A percentile compares a stretch with the other conserved stretches of the same genome.
These are phyloP conservation scores for Fraxinus anomala DNA, from an alignment of 257 asterid genomes.

Conservation along the genomic window DNA sequence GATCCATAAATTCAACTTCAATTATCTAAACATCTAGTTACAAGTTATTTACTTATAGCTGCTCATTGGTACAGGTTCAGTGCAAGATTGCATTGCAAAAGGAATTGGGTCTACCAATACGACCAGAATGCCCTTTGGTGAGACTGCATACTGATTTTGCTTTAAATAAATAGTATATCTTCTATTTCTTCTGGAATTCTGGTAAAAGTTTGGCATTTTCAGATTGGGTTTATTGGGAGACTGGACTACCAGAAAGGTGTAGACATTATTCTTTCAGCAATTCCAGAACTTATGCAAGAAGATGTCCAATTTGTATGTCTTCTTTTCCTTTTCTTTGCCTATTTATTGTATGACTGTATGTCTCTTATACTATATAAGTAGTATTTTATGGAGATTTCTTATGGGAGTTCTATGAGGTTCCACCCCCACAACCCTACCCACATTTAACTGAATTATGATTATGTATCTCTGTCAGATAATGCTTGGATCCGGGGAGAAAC, in stretches of 20 bases:
- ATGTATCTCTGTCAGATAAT: constrained; percentile 54
- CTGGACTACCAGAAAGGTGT: constrained; percentile 96
- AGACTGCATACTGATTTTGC: constrained; percentile 28
- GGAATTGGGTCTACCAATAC: constrained; percentile 88
- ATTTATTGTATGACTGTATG: neutral
- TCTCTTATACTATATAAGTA: neutral
- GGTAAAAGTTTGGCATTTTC: constrained; percentile 24
- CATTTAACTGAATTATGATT: neutral
- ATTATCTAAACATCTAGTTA: neutral
- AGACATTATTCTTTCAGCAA: constrained; percentile 79
- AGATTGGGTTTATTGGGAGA: constrained; percentile 98
- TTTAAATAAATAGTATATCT: constrained; percentile 9
- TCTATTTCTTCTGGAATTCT: constrained; percentile 16
- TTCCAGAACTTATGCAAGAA: constrained; percentile 84
- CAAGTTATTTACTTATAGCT: neutral
- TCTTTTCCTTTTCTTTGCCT: neutral
- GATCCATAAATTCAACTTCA: neutral
- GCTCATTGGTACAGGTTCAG: constrained; percentile 46
- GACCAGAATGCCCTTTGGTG: constrained; percentile 84
- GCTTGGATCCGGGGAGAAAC: constrained; percentile 99
- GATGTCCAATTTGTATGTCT: constrained; percentile 83
- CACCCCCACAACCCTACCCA: neutral
- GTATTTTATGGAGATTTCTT: neutral
- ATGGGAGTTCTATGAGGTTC: neutral
- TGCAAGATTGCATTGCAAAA: constrained; percentile 87